phyloP scores from a whole-genome alignment of 2,329 filamentous ascomycete genomes.

The Penicillium sp. region DNA sequence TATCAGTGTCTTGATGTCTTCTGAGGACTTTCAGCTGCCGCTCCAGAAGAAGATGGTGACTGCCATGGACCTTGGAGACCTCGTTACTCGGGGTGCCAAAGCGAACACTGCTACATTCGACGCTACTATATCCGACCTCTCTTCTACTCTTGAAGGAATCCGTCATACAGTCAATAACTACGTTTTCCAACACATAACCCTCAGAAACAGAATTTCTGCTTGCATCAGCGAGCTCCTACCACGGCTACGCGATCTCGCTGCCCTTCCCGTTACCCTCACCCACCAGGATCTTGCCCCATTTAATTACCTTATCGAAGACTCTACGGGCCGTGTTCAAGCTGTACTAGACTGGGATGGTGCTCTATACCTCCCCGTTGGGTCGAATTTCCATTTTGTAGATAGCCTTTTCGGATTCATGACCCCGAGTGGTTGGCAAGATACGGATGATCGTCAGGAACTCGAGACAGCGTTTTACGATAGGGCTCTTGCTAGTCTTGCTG shows the following conservation, averaged over 20 bases:
- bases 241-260: slow-evolving; percentile 5
- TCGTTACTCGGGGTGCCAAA: slow-evolving; percentile 15
- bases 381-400: slow-evolving; percentile 15
- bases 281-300: slow-evolving; percentile 13
- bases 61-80: slow-evolving; percentile 13
- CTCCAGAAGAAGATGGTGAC: slow-evolving; percentile 14
- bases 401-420: slow-evolving; percentile 14
- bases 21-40: slow-evolving; percentile 11
- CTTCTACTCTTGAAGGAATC: slow-evolving; percentile 10
- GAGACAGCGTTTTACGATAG: slow-evolving; percentile 11
- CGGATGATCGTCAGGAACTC: slow-evolving; percentile 10
- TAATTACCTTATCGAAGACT: slow-evolving; percentile 14
- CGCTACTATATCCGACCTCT: slow-evolving; percentile 8
- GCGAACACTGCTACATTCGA: slow-evolving; percentile 10
- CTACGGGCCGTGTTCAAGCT: slow-evolving; percentile 10
- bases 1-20: slow-evolving; percentile 18
- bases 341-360: slow-evolving; percentile 13
- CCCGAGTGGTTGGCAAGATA: slow-evolving; percentile 11
- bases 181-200: slow-evolving; percentile 7
- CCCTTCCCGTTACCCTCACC: slow-evolving; percentile 11
- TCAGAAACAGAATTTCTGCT: slow-evolving; percentile 11
- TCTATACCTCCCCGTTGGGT: slow-evolving; percentile 11
- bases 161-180: slow-evolving; percentile 11
- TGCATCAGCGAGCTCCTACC: slow-evolving; percentile 11
- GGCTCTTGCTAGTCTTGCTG: slow-evolving; percentile 14